These are phyloP conservation scores for Arthrobotrys sinensis DNA, from an alignment of 2,329 filamentous ascomycete species.

Conservation along the genomic window DNA sequence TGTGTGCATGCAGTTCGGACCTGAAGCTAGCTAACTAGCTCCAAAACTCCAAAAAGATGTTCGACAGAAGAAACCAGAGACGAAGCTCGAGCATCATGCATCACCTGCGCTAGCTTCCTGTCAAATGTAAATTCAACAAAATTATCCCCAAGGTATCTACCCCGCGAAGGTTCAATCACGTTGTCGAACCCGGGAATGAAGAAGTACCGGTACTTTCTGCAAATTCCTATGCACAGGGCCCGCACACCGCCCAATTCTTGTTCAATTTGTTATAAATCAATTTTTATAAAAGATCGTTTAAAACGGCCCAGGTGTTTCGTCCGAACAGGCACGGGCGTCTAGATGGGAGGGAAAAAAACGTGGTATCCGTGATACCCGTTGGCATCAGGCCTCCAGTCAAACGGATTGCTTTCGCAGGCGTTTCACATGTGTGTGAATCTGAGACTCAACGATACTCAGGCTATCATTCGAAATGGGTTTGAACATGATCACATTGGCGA, in stretches of 20 bases:
- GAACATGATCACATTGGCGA: constrained; percentile 3
- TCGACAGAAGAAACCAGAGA: constrained; percentile 5
- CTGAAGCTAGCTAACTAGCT: not conserved
- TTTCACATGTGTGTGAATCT: constrained; percentile 46
- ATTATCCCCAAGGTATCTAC: constrained; percentile 17
- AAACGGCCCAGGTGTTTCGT: constrained; percentile 33
- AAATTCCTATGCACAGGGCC: constrained; percentile 1
- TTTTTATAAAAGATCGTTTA: constrained; percentile 14
- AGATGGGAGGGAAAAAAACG: constrained; percentile 15
- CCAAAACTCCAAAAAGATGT: not conserved
- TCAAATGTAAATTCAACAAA: constrained; percentile 2
- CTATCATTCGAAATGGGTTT: constrained; percentile 3
- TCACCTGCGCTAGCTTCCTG: constrained; percentile 11
- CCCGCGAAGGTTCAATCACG: constrained; percentile 43
- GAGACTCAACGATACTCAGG: constrained; percentile 18
- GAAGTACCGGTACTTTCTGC: constrained; percentile 52
- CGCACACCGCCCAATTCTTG: not conserved
- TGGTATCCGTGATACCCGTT: constrained; percentile 27
- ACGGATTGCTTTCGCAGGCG: constrained; percentile 16
- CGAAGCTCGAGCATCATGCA: constrained; percentile 18
- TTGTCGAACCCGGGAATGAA: constrained; percentile 12
- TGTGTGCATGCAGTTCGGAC: constrained; percentile 19
- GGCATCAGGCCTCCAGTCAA: constrained; percentile 14
- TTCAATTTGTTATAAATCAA: not conserved
- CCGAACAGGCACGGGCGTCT: constrained; percentile 5